These are phyloP conservation scores for Cercophora samala DNA, from an alignment of 495 filamentous ascomycete genomes.

Conservation along the genomic window DNA sequence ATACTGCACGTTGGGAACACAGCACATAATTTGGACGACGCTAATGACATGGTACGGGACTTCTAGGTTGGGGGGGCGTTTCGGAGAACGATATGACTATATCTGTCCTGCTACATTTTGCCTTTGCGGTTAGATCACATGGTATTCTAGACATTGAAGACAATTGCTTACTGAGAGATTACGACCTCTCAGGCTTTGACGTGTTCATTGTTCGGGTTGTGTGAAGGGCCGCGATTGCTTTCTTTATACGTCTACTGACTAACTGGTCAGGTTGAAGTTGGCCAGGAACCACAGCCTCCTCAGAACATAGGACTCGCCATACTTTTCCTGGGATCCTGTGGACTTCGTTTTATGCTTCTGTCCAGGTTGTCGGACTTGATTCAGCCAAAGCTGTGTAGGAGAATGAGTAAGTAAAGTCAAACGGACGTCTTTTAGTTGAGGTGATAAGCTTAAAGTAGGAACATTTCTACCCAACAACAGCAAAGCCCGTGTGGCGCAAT, in stretches of 20 bases:
- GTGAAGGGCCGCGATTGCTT: no score
- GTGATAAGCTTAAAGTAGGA: not conserved
- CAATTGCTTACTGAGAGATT: not conserved
- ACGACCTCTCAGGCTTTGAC: not conserved
- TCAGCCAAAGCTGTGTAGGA: no score
- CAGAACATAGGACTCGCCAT: no score
- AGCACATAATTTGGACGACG: not conserved
- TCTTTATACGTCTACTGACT: no score
- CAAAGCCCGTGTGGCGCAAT: slow-evolving; percentile 5
- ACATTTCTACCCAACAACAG: not conserved
- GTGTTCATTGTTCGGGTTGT: not conserved
- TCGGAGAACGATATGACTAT: not conserved
- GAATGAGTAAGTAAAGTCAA: no score
- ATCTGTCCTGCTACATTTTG: not conserved
- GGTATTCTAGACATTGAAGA: not conserved
- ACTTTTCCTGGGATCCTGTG: no score
- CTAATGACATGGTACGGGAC: not conserved
- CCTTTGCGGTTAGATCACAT: not conserved
- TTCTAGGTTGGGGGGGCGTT: not conserved
- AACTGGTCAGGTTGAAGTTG: no score
- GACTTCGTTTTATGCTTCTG: no score
- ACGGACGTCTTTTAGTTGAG: not conserved
- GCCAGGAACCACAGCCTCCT: no score
- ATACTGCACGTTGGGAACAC: not conserved
- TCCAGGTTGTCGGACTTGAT: no score